A percentile compares a stretch with the other conserved stretches of the same genome.
These are phyloP conservation scores for Azolla pinnata DNA, from an alignment of 75 land plant species.

Conservation along the genomic window DNA sequence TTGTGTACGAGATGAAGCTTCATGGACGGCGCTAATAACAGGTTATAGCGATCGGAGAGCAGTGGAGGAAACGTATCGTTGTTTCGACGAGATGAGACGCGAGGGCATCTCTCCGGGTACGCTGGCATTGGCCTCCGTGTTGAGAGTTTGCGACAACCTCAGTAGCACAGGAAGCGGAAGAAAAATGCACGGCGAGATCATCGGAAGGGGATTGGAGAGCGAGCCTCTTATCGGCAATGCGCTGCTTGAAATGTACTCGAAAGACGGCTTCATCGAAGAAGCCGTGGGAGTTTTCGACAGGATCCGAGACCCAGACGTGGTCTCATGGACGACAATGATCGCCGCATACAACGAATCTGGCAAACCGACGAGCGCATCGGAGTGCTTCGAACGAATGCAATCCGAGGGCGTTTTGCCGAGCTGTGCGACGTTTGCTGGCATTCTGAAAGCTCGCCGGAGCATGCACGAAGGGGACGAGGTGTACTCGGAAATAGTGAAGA, in stretches of 20 bases:
- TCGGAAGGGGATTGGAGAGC: conserved; percentile 37
- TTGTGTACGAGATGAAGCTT: no score
- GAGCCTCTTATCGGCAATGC: conserved; percentile 47
- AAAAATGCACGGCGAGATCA: conserved; percentile 40
- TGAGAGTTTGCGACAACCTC: conserved; percentile 47
- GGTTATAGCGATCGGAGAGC: no score
- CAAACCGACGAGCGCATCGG: conserved; percentile 26
- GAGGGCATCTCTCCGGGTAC: no score
- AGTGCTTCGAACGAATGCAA: conserved; percentile 47
- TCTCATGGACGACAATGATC: conserved; percentile 67
- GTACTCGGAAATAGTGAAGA: no score
- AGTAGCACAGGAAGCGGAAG: conserved; percentile 30
- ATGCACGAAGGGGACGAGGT: no score
- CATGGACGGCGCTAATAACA: no score
- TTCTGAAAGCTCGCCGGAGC: no score
- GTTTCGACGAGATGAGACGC: no score
- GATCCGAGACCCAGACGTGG: conserved; percentile 25
- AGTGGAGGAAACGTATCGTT: no score
- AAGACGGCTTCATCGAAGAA: conserved; percentile 39
- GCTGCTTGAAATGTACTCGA: conserved; percentile 60
- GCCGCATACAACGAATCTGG: conserved; percentile 48
- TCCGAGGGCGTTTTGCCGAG: conserved; percentile 6
- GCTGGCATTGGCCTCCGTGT: conserved; percentile 49
- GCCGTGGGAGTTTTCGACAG: conserved; percentile 38
- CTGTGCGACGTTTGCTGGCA: no score